phyloP scores from a whole-genome alignment of 2,329 filamentous ascomycete genomes.

The Balansia obtecta region DNA sequence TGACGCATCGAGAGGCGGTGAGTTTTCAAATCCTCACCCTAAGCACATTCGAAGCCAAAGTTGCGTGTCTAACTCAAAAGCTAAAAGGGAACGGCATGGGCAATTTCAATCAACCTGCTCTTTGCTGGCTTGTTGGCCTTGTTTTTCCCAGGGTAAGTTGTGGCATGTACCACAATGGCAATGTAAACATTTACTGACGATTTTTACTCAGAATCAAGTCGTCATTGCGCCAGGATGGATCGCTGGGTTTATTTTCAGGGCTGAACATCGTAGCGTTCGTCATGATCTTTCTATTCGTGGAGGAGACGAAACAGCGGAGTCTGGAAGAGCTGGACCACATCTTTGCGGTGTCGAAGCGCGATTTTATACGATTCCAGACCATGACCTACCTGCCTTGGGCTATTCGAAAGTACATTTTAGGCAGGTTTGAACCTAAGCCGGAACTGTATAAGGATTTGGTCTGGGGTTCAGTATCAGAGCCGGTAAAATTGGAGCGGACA shows the following conservation, averaged over 20 bases:
- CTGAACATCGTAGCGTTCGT: slow-evolving; percentile 34
- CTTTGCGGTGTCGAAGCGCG: slow-evolving; percentile 25
- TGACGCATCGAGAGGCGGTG: slow-evolving; percentile 34
- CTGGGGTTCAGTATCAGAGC: slow-evolving; percentile 13
- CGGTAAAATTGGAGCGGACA: slow-evolving; percentile 2
- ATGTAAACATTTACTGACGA: not conserved
- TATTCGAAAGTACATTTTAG: slow-evolving; percentile 14
- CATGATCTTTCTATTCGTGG: slow-evolving; percentile 31
- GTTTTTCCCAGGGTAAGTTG: slow-evolving; percentile 21
- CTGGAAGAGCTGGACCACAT: slow-evolving; percentile 28
- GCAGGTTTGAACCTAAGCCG: slow-evolving; percentile 12
- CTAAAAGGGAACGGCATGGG: slow-evolving; percentile 30
- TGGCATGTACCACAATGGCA: not conserved
- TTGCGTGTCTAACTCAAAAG: not conserved
- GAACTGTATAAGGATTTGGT: slow-evolving; percentile 22
- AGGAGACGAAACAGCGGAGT: slow-evolving; percentile 28
- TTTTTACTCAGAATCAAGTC: slow-evolving; percentile 11
- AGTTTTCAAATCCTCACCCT: not conserved
- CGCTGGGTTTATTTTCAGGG: slow-evolving; percentile 32
- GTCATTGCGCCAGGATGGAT: slow-evolving; percentile 18
- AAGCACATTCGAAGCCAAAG: not conserved
- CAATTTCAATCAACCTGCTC: slow-evolving; percentile 33
- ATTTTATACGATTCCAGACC: slow-evolving; percentile 25
- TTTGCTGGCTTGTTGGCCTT: slow-evolving; percentile 34
- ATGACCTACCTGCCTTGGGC: slow-evolving; percentile 23